Evolutionary conservation across 352 stramenopile genomes (phyloP).

Genomic region (Blastocystis sp.): DNA sequence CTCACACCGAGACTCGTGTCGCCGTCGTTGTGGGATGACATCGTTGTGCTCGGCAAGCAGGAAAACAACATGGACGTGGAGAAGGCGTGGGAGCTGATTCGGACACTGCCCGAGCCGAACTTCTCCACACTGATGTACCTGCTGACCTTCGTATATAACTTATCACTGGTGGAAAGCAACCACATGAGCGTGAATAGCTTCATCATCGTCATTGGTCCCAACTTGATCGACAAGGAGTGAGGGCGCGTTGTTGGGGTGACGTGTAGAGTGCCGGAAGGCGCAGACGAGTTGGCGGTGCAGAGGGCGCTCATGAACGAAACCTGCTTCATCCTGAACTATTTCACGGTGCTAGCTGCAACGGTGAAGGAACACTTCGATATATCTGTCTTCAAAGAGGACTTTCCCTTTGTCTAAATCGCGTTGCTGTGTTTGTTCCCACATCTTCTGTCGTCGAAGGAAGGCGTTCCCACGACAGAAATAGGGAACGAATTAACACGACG

Average conservation of each 20-base stretch:
- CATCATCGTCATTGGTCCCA: not conserved
- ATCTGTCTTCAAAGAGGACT: conserved; percentile 34
- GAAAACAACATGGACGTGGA: not conserved
- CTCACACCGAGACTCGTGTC: conserved; percentile 19
- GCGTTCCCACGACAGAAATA: not conserved
- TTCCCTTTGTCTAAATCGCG: not conserved
- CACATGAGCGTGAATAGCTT: conserved; percentile 9
- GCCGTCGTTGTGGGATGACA: not conserved
- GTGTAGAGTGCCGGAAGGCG: not conserved
- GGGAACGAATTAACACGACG: conserved; percentile 13
- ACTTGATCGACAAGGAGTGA: conserved; percentile 17
- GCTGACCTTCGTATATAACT: conserved; percentile 26
- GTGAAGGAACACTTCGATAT: conserved; percentile 58
- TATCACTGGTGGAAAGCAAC: conserved; percentile 37
- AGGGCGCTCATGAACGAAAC: not conserved
- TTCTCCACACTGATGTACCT: conserved; percentile 39
- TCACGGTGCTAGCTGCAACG: not conserved
- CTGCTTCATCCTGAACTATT: not conserved
- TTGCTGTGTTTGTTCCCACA: conserved; percentile 35
- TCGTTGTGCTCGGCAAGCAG: conserved; percentile 16
- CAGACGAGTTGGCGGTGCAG: not conserved
- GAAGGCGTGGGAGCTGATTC: conserved; percentile 33
- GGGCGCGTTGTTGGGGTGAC: not conserved
- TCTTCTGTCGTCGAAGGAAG: not conserved
- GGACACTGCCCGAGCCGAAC: not conserved